These are phyloP conservation scores for Triticum urartu DNA, from an alignment of 176 grass and related monocot species.

Conservation along the genomic window DNA sequence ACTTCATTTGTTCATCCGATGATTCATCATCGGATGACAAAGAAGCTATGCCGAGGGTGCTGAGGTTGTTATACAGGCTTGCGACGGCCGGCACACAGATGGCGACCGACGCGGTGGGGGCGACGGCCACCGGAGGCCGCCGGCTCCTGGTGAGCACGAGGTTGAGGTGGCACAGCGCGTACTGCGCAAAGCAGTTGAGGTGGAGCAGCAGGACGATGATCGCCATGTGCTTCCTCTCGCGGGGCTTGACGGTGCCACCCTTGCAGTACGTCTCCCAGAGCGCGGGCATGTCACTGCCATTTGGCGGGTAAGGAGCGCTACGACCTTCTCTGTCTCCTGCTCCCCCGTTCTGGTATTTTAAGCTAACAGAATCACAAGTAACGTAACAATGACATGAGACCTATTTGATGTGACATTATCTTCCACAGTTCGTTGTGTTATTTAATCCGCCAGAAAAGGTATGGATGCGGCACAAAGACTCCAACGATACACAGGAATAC, in stretches of 20 bases:
- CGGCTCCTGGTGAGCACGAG: conserved; percentile 36
- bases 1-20: too few relatives aligned
- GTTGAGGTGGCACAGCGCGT: conserved; percentile 67
- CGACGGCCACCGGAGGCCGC: conserved; percentile 55
- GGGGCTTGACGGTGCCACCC: conserved; percentile 43
- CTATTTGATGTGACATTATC: too few relatives aligned
- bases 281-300: conserved; percentile 38
- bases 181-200: conserved; percentile 76
- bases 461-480: too few relatives aligned
- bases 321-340: too few relatives aligned
- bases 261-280: conserved; percentile 72
- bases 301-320: too few relatives aligned
- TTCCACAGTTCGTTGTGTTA: too few relatives aligned
- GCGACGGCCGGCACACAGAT: background rate
- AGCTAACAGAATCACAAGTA: too few relatives aligned
- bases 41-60: conserved; percentile 55
- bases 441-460: too few relatives aligned
- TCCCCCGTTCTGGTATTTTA: too few relatives aligned
- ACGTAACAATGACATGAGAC: too few relatives aligned
- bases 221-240: conserved; percentile 74
- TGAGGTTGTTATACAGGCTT: conserved; percentile 66
- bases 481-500: too few relatives aligned
- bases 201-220: conserved; percentile 57
- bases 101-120: conserved; percentile 45
- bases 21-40: too few relatives aligned